Evolutionary conservation across 2,329 filamentous ascomycete genomes (phyloP).

Genomic region (Chaetothyriales sp.): DNA sequence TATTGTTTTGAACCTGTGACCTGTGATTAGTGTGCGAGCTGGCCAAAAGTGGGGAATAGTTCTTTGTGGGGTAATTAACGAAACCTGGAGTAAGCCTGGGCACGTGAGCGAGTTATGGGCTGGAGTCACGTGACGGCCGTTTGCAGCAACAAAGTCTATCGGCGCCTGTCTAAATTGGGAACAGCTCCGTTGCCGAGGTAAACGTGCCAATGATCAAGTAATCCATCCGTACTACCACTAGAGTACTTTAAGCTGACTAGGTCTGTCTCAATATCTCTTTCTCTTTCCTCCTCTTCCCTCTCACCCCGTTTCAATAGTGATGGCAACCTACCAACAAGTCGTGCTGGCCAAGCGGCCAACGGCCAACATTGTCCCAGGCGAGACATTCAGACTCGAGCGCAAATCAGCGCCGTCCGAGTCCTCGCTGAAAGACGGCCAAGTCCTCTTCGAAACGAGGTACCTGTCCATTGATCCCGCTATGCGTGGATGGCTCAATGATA

Average conservation of each 20-base stretch:
- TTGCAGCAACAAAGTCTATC: too few species aligned
- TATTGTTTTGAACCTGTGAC: too few species aligned
- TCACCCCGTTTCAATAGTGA: neutral
- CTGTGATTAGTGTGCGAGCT: too few species aligned
- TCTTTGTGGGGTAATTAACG: too few species aligned
- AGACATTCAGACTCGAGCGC: slow-evolving; percentile 46
- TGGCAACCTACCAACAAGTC: slow-evolving; percentile 32
- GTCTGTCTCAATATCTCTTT: neutral
- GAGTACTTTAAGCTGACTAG: too few species aligned
- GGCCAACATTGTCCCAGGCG: slow-evolving; percentile 46
- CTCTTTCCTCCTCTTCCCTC: too few species aligned
- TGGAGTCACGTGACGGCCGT: too few species aligned
- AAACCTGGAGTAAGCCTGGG: too few species aligned
- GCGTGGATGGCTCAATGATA: slow-evolving; percentile 52
- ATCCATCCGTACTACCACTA: too few species aligned
- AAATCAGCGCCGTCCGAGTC: slow-evolving; percentile 31
- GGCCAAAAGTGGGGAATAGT: too few species aligned
- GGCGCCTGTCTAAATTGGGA: neutral
- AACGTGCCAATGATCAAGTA: too few species aligned
- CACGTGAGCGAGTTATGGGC: too few species aligned
- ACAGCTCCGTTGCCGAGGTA: neutral
- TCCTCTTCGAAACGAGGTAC: slow-evolving; percentile 48
- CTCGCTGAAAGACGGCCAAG: slow-evolving; percentile 46
- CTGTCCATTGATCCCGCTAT: slow-evolving; percentile 63
- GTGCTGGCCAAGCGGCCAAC: slow-evolving; percentile 52